Evolutionary conservation across 1,284 basidiomycete genomes (phyloP).

Genomic region (Mycosarcoma mackinlayi): DNA sequence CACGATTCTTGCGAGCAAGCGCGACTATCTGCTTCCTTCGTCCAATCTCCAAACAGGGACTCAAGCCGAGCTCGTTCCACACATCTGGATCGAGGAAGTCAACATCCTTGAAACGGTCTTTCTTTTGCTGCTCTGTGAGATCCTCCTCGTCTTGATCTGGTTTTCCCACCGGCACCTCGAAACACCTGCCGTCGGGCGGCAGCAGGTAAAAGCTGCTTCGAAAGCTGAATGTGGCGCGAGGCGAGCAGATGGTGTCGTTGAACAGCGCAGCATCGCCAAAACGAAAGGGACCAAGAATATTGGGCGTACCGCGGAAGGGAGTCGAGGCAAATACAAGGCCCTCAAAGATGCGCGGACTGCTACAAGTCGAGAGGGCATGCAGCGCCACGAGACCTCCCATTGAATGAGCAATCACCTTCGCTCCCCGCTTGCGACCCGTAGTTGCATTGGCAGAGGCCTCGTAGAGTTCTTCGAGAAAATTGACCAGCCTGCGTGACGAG

Average conservation of each 20-base stretch:
- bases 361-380: constrained; percentile 60
- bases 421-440: constrained; percentile 48
- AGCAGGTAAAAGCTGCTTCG: constrained; percentile 67
- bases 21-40: constrained; percentile 21
- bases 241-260: constrained; percentile 64
- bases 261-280: constrained; percentile 64
- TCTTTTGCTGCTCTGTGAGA: constrained; percentile 27
- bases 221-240: constrained; percentile 65
- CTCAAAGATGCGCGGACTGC: constrained; percentile 64
- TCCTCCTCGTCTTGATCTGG: constrained; percentile 38
- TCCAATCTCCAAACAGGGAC: constrained; percentile 42
- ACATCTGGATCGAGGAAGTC: constrained; percentile 51
- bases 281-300: constrained; percentile 66
- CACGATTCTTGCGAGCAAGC: background rate
- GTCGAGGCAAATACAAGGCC: constrained; percentile 65
- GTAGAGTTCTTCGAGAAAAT: constrained; percentile 50
- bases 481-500: constrained; percentile 24
- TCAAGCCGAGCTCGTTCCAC: constrained; percentile 51
- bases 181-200: constrained; percentile 51
- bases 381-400: constrained; percentile 69
- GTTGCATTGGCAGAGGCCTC: constrained; percentile 21
- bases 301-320: constrained; percentile 66
- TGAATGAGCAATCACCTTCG: constrained; percentile 67
- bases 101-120: constrained; percentile 34
- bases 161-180: constrained; percentile 35